phyloP scores from a whole-genome alignment of 1,284 basidiomycete genomes.

The Schizopora paradoxa region DNA sequence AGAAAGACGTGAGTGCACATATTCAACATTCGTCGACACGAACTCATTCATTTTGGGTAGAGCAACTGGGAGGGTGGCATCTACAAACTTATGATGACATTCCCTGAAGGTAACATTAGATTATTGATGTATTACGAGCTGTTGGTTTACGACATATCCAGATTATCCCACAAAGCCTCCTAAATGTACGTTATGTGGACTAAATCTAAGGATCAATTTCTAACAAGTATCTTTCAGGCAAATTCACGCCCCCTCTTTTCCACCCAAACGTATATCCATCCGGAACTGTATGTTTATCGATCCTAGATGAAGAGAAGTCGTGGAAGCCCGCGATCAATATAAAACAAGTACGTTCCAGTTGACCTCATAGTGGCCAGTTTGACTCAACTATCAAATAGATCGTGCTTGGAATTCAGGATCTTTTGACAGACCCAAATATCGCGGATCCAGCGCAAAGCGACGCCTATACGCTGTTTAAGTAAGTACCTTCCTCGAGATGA shows the following conservation, averaged over 20 bases:
- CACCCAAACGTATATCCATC: constrained; percentile 99
- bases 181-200: constrained; percentile 60
- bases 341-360: constrained; percentile 71
- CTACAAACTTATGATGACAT: constrained; percentile 90
- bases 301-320: constrained; percentile 97
- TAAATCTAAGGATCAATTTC: not conserved
- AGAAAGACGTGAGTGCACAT: constrained; percentile 57
- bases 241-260: constrained; percentile 94
- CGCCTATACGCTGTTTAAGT: constrained; percentile 98
- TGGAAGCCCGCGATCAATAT: constrained; percentile 99
- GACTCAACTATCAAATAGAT: constrained; percentile 50
- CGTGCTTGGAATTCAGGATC: constrained; percentile 90
- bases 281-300: constrained; percentile 96
- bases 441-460: constrained; percentile 95
- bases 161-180: constrained; percentile 96
- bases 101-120: constrained; percentile 76
- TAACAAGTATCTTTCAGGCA: constrained; percentile 57
- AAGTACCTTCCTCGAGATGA: constrained; percentile 31
- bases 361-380: constrained; percentile 1
- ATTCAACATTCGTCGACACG: constrained; percentile 20
- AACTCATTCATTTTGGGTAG: constrained; percentile 39
- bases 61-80: constrained; percentile 96
- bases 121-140: constrained; percentile 14
- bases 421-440: constrained; percentile 92
- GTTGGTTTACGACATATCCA: constrained; percentile 31